These are phyloP conservation scores for Spinacia oleracea DNA, from an alignment of 179 eudicot species.

Conservation along the genomic window DNA sequence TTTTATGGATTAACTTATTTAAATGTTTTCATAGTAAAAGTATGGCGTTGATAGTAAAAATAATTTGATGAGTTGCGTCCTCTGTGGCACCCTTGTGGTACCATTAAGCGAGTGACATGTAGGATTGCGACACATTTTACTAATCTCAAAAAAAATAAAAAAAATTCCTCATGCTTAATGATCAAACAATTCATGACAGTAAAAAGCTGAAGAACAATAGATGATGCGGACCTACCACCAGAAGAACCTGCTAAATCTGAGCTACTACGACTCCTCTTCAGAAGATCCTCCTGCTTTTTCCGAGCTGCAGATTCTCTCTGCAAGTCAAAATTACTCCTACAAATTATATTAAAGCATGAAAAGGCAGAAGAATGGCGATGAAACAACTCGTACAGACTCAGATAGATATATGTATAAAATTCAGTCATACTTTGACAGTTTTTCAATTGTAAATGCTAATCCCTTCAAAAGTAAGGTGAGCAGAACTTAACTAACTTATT, in stretches of 20 bases:
- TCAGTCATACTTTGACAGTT: background rate
- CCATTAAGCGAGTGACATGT: too few species aligned
- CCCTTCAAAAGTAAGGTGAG: too few species aligned
- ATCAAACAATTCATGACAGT: background rate
- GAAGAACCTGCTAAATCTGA: constrained; percentile 37
- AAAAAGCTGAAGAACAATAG: constrained; percentile 13
- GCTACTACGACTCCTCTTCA: constrained; percentile 30
- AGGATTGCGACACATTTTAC: too few species aligned
- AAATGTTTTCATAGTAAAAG: too few species aligned
- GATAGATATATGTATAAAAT: background rate
- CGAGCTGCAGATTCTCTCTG: constrained; percentile 88
- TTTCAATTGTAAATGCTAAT: background rate
- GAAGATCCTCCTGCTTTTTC: constrained; percentile 57
- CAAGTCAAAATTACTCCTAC: constrained; percentile 10
- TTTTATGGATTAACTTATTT: too few species aligned
- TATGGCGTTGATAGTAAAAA: too few species aligned
- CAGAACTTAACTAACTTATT: too few species aligned
- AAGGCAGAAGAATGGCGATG: background rate
- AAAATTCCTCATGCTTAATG: background rate
- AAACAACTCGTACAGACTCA: background rate
- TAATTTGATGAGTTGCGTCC: too few species aligned
- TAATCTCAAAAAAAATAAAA: too few species aligned
- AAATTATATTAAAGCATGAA: background rate
- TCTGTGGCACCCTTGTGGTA: too few species aligned
- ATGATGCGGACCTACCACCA: constrained; percentile 45